Evolutionary conservation across 805 yeast genomes (phyloP).

Genomic region (Tetrapisispora fleetii): DNA sequence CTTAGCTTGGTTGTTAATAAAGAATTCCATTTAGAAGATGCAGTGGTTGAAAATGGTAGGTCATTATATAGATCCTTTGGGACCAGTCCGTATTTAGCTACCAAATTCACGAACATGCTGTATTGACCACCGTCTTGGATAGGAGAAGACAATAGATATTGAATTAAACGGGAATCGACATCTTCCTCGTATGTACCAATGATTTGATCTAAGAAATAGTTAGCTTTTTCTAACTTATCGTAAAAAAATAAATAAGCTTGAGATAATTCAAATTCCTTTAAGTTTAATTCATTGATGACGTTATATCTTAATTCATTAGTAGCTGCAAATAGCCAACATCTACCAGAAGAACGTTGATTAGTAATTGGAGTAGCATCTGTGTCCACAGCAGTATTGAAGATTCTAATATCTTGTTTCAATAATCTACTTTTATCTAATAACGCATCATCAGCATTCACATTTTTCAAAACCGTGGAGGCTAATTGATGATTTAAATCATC

Average conservation of each 20-base stretch:
- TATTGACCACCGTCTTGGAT: conserved; percentile 82
- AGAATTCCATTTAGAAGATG: conserved; percentile 44
- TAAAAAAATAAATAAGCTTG: conserved; percentile 75
- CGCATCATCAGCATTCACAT: conserved; percentile 28
- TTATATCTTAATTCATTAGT: conserved; percentile 60
- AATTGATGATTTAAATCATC: conserved; percentile 24
- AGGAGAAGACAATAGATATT: conserved; percentile 55
- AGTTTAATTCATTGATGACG: conserved; percentile 50
- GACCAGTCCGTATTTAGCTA: conserved; percentile 72
- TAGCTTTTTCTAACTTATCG: conserved; percentile 79
- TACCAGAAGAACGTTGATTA: conserved; percentile 66
- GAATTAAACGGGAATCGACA: conserved; percentile 61
- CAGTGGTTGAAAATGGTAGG: conserved; percentile 44
- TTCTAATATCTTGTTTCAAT: conserved; percentile 14
- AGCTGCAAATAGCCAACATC: conserved; percentile 87
- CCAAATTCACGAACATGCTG: conserved; percentile 68
- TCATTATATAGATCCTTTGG: conserved; percentile 72
- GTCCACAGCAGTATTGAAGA: conserved; percentile 25
- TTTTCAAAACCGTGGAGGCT: conserved; percentile 30
- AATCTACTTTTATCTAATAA: conserved; percentile 22
- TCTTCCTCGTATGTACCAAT: conserved; percentile 57
- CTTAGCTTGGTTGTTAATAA: conserved; percentile 60
- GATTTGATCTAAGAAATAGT: conserved; percentile 68
- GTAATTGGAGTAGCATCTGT: conserved; percentile 49
- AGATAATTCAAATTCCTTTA: conserved; percentile 63